Evolutionary conservation across 1,284 basidiomycete species (phyloP), one percentile per base, ranked within the genome.

Genomic region (Sanghuangporus weigelae): DNA sequence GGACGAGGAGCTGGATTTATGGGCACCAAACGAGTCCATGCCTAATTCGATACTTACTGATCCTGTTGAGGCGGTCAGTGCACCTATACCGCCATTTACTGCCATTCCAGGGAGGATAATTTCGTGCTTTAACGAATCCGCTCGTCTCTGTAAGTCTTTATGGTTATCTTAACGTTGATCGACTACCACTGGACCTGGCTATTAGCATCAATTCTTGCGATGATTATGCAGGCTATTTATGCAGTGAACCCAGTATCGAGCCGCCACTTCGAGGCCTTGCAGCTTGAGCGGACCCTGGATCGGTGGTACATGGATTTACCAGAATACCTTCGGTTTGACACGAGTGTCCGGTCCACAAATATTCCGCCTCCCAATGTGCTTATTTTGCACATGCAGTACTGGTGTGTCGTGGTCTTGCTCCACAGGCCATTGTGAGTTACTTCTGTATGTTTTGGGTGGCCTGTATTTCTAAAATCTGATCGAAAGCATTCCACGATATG

Each of bases 381-480:
- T 59, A 87, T 86, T 36, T 76, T 95, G 49, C 92, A 95, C 71
- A 89, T 93, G 84, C 87, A 92, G 70, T 94, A 93, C 71, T 95
- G 92, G 89, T 90, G 88, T 70, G 84, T 89, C 2, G 84, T 90
- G 19, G 75, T 95, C 38, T 74, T 95, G 36, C 75, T 95, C 38
- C 90, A 94, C 73, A 83, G 93, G 16, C 92, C 92, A 3, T 93
- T 92, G 90, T 92, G 71, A 77, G 89, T 78, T 67, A 65, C 31
- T 57, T 62, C 23, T 65, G 63, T 38, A 26, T 65, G 16, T 54
- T n/a, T 38, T 26, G 26, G 2, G 35, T 7, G 7, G 42, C 1
- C 7, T 36, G 57, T 44, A 36, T 11, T 19, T 42, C 31, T 7
- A 49, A 39, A 21, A 26, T 31, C 26, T 35, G 35, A 8, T 16